Percentiles rank a stretch among this genome's conserved stretches.
phyloP scores from a whole-genome alignment of 441 rosid genomes.

The Erodium trifolium region DNA sequence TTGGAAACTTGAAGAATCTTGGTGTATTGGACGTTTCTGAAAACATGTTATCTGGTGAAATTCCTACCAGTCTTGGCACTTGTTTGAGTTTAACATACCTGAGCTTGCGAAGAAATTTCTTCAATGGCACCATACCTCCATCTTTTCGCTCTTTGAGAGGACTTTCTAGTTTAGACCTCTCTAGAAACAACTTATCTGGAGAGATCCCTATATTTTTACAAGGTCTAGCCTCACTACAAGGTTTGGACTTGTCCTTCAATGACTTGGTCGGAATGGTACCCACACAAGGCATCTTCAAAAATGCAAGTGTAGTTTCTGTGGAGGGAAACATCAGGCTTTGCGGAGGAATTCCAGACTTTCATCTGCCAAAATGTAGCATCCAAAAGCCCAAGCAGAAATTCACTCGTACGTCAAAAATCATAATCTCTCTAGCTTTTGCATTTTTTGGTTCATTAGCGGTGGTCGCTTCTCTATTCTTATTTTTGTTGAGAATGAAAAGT shows the following conservation, averaged over 20 bases:
- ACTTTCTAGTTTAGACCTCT: conserved; percentile 16
- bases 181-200: conserved; percentile 21
- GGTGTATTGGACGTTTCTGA: neutral
- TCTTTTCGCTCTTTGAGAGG: conserved; percentile 18
- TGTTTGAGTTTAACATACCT: conserved; percentile 17
- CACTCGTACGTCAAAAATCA: neutral
- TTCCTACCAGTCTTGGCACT: conserved; percentile 18
- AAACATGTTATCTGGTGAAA: conserved; percentile 19
- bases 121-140: conserved; percentile 21
- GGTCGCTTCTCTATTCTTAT: neutral
- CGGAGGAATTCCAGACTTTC: conserved; percentile 22
- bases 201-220: conserved; percentile 18
- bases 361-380: conserved; percentile 18
- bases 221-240: neutral
- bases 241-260: conserved; percentile 22
- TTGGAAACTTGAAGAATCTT: conserved; percentile 13
- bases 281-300: conserved; percentile 19
- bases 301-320: conserved; percentile 18
- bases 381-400: neutral
- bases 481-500: conserved; percentile 4
- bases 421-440: neutral
- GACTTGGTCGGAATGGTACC: conserved; percentile 21
- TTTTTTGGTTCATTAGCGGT: neutral
- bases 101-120: conserved; percentile 19
- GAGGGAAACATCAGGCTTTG: conserved; percentile 22